Percentiles rank a stretch among this genome's conserved stretches.
These are phyloP conservation scores for Ceratobasidium papillatum DNA, from an alignment of 1,284 basidiomycete species.

Conservation along the genomic window DNA sequence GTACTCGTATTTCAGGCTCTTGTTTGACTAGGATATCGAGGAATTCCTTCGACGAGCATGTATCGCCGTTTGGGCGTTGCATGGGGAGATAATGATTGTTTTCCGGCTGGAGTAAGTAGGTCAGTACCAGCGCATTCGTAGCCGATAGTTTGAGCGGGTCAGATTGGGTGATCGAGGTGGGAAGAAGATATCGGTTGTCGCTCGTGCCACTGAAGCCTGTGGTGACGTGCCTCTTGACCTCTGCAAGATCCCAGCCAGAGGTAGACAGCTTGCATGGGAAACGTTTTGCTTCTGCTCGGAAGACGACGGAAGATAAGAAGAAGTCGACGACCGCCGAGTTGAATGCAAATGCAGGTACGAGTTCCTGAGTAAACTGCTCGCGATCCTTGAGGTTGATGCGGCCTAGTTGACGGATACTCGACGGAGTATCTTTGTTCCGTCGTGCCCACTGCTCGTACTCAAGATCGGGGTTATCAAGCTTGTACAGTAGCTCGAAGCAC, in stretches of 20 bases:
- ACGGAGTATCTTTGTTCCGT: slow-evolving; percentile 48
- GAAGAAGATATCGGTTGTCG: slow-evolving; percentile 61
- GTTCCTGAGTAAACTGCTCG: too few relatives aligned
- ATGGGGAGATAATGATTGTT: slow-evolving; percentile 55
- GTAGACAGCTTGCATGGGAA: slow-evolving; percentile 60
- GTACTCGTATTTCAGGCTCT: slow-evolving; percentile 53
- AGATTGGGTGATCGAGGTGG: slow-evolving; percentile 57
- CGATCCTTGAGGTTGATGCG: slow-evolving; percentile 59
- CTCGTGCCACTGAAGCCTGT: slow-evolving; percentile 70
- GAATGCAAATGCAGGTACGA: too few relatives aligned
- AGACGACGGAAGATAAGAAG: slow-evolving; percentile 60
- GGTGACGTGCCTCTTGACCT: slow-evolving; percentile 51
- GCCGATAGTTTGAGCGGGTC: slow-evolving; percentile 56
- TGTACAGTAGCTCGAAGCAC: slow-evolving; percentile 57
- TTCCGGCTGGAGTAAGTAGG: too few relatives aligned
- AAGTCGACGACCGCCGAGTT: too few relatives aligned
- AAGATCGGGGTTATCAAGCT: slow-evolving; percentile 57
- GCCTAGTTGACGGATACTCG: slow-evolving; percentile 49
- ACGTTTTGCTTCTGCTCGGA: slow-evolving; percentile 61
- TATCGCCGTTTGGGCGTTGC: slow-evolving; percentile 45
- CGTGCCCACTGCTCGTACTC: slow-evolving; percentile 59
- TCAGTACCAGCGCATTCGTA: slow-evolving; percentile 63
- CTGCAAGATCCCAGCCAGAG: too few relatives aligned
- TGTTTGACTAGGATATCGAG: slow-evolving; percentile 53
- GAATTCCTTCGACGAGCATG: slow-evolving; percentile 51